Evolutionary conservation across 768 basidiomycete genomes (phyloP), one percentile per base, ranked within the genome.

Genomic region (Amanita rubescens): DNA sequence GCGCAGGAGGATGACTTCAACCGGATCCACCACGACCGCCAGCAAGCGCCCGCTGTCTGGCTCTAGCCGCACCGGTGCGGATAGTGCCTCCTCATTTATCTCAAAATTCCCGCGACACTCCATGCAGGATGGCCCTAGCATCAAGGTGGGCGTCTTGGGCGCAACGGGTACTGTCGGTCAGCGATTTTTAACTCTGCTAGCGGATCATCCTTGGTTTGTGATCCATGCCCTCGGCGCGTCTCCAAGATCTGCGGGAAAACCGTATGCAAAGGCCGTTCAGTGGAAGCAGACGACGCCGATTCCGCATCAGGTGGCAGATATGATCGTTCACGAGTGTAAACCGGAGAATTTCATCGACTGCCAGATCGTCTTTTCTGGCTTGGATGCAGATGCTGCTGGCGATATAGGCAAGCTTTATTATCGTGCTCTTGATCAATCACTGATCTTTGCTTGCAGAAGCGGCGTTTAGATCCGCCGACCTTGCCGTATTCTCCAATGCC

Each of bases 141-240:
- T 67, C 48, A 62, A 67, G 54, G 88, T 94, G 55, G 91, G 90
- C 55, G 73, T 94, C 44, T 75, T 94, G 8, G 91, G 91, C 30
- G 91, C 92, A 1, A 94, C 91, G 0, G 92, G 95, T 54, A 96
- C 92, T 44, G 95, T 97, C 46, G 94, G 95, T 20, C 95, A 98
- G 69, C 81, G 94, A 37, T 99, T 98, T 69, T 88, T 98, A 68
- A 77, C 82, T 47, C 82, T 97, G 45, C 85, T 99, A 45, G 75
- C 90, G 3, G 65, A 72, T 6, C 96, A 99, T 65, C 94, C 95
- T 0, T 97, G 87, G 82, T 97, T 99, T 69, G 71, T 74, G 55
- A 76, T 97, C 59, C 84, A 87, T 66, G 85, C 82, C 0, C 79
- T 99, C 38, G 95, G 94, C 37, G 96, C 96, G 39, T 95, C 92